Percentiles rank a stretch among this genome's conserved stretches.
Evolutionary conservation across 495 filamentous ascomycete species (phyloP).

Genomic region (Lasiosphaeria miniovina): DNA sequence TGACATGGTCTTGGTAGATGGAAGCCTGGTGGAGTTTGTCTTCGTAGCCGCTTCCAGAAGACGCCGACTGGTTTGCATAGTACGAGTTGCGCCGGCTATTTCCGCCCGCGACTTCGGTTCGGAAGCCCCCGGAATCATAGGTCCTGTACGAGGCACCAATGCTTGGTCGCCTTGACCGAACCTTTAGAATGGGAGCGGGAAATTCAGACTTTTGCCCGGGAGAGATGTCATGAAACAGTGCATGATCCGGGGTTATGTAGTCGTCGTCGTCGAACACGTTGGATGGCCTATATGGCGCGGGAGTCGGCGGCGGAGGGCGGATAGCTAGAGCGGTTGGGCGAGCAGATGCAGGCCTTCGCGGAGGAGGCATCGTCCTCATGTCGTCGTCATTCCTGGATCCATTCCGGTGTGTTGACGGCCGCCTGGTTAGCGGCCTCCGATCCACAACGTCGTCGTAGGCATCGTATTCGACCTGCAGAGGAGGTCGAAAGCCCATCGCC

Average conservation of each 20-base stretch:
- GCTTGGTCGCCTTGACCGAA: conserved; percentile 20
- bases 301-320: conserved; percentile 34
- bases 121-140: conserved; percentile 25
- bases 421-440: conserved; percentile 31
- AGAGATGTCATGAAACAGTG: conserved; percentile 34
- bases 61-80: conserved; percentile 26
- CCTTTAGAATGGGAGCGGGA: conserved; percentile 10
- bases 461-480: conserved; percentile 21
- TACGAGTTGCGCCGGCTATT: conserved; percentile 31
- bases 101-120: conserved; percentile 29
- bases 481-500: conserved; percentile 40
- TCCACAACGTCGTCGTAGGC: conserved; percentile 32
- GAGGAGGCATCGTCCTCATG: conserved; percentile 39
- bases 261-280: conserved; percentile 37
- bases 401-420: conserved; percentile 39
- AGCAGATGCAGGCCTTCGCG: conserved; percentile 38
- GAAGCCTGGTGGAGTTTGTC: conserved; percentile 47
- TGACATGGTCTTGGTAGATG: conserved; percentile 50
- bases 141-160: conserved; percentile 19
- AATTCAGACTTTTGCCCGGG: conserved; percentile 26
- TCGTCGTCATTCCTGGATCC: conserved; percentile 37
- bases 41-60: conserved; percentile 41
- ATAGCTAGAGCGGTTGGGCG: conserved; percentile 34
- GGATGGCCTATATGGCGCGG: conserved; percentile 30
- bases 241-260: conserved; percentile 20